phyloP scores from a whole-genome alignment of 2,329 filamentous ascomycete genomes.

The Penicillium sp. region DNA sequence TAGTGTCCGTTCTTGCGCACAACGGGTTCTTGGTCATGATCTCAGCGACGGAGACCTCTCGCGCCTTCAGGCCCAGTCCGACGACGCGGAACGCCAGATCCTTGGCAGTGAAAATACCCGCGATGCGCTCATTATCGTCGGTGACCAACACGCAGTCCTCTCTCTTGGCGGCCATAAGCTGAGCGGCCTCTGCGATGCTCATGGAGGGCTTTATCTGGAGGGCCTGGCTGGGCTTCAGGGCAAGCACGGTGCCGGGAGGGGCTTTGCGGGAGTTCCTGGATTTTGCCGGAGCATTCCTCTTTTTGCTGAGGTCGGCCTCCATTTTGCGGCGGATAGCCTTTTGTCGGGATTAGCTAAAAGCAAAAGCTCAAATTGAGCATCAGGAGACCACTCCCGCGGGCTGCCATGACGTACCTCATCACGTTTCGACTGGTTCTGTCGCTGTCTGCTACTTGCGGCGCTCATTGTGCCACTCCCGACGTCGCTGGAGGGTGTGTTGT shows the following conservation, averaged over 20 bases:
- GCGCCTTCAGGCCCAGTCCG: constrained; percentile 82
- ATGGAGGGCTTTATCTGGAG: constrained; percentile 96
- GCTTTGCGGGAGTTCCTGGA: constrained; percentile 87
- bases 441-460: constrained; percentile 81
- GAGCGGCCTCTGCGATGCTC: constrained; percentile 91
- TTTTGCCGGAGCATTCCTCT: constrained; percentile 76
- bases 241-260: constrained; percentile 91
- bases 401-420: constrained; percentile 73
- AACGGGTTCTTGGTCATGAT: constrained; percentile 99
- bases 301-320: constrained; percentile 96
- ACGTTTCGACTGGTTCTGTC: constrained; percentile 93
- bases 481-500: constrained; percentile 45
- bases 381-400: background rate
- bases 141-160: constrained; percentile 98
- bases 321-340: constrained; percentile 96
- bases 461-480: constrained; percentile 69
- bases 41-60: constrained; percentile 87
- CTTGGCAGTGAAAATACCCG: constrained; percentile 98
- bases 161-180: constrained; percentile 97
- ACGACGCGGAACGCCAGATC: constrained; percentile 97
- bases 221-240: constrained; percentile 89
- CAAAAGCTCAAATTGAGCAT: background rate
- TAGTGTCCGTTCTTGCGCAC: constrained; percentile 95
- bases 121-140: constrained; percentile 95
- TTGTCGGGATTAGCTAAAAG: constrained; percentile 2